Conservation (phyloP, 169 alveolate species). For the Plasmodium sp. region DNA sequence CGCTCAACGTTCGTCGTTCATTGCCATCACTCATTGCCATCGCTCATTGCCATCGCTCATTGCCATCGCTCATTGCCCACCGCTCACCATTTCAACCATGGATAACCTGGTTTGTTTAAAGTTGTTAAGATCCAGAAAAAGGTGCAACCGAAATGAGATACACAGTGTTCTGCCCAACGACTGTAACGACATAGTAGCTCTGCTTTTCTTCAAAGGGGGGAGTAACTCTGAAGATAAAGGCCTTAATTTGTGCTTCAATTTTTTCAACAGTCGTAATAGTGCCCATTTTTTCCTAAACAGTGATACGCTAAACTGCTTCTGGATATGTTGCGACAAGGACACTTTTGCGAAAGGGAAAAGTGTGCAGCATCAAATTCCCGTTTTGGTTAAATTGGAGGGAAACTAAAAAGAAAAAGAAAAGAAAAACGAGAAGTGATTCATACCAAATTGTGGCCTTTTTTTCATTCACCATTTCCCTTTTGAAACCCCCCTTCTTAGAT, state of each 20-base stretch:
- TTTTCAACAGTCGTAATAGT: slow-evolving; percentile 17
- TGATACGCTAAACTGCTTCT: slow-evolving; percentile 17
- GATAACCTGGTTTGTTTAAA: slow-evolving; percentile 35
- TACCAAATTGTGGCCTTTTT: background rate
- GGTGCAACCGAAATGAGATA: slow-evolving; percentile 14
- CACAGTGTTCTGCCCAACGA: slow-evolving; percentile 33
- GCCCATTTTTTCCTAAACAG: slow-evolving; percentile 33
- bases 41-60: no score
- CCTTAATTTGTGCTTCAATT: slow-evolving; percentile 25
- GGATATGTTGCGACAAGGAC: slow-evolving; percentile 36
- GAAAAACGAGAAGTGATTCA: background rate
- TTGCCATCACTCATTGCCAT: no score
- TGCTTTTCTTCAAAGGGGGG: slow-evolving; percentile 1
- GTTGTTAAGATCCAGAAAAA: slow-evolving; percentile 28
- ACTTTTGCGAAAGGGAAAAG: slow-evolving; percentile 12
- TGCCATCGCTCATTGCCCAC: no score
- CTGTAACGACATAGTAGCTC: slow-evolving; percentile 39
- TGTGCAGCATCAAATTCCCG: slow-evolving; percentile 40
- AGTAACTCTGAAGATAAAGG: slow-evolving; percentile 5
- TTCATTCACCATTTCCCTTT: background rate
- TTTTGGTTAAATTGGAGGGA: slow-evolving; percentile 41
- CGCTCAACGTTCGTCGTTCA: background rate
- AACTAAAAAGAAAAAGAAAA: background rate
- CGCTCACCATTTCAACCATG: background rate
- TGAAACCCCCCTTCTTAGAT: background rate